phyloP scores from a whole-genome alignment of 73 alveolate species.

The Paraurostyla sp. region DNA sequence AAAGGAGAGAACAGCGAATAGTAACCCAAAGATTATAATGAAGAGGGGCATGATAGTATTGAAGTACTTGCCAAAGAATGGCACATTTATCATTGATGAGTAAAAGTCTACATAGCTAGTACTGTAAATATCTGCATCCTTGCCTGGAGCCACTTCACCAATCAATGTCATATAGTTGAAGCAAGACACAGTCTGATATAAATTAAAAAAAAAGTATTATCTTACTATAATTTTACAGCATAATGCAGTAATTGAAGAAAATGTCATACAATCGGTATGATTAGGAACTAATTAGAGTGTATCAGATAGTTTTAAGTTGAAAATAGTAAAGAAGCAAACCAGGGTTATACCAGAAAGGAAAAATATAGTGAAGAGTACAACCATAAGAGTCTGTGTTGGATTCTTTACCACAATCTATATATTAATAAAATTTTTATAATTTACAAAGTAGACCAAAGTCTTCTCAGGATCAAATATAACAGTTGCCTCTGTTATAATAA shows the following conservation, averaged over 20 bases:
- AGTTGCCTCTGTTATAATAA: slow-evolving; percentile 48
- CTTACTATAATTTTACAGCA: slow-evolving; percentile 64
- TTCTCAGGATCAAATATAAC: slow-evolving; percentile 19
- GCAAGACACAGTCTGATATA: slow-evolving; percentile 46
- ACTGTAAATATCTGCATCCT: background rate
- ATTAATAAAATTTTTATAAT: background rate
- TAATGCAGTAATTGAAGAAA: slow-evolving; percentile 53
- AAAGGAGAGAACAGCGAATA: slow-evolving; percentile 24
- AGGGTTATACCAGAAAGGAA: slow-evolving; percentile 27
- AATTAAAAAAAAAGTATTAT: background rate
- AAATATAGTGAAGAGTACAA: slow-evolving; percentile 27
- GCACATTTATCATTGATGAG: slow-evolving; percentile 60
- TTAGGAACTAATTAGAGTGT: slow-evolving; percentile 53
- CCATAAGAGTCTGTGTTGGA: background rate
- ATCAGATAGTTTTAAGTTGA: slow-evolving; percentile 41
- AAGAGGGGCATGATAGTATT: slow-evolving; percentile 59
- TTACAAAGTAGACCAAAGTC: slow-evolving; percentile 37
- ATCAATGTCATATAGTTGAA: slow-evolving; percentile 67
- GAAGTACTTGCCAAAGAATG: slow-evolving; percentile 73
- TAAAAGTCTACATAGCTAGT: slow-evolving; percentile 72
- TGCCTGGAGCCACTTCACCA: slow-evolving; percentile 56
- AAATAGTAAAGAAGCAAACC: slow-evolving; percentile 57
- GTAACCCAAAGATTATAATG: slow-evolving; percentile 60
- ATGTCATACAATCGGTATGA: slow-evolving; percentile 71
- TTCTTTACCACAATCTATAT: slow-evolving; percentile 27